Conservation (phyloP, 805 yeast species). For the Metschnikowia chrysomelidarum region DNA sequence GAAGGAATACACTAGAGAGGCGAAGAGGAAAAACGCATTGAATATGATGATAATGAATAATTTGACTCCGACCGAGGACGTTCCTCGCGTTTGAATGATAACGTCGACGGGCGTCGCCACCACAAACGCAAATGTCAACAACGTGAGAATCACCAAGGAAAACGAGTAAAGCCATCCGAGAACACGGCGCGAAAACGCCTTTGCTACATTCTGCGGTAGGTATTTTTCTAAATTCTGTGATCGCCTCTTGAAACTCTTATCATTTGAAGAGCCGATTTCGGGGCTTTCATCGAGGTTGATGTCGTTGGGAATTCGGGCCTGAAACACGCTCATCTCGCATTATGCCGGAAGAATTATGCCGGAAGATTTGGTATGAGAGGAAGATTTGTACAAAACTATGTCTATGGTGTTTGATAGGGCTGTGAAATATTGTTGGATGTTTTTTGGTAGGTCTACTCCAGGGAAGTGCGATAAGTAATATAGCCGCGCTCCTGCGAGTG, state of each 20-base stretch:
- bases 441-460: too few species aligned
- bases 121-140: conserved; percentile 49
- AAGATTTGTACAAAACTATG: too few species aligned
- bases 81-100: conserved; percentile 53
- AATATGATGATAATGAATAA: conserved; percentile 78
- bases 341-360: too few species aligned
- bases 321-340: too few species aligned
- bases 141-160: conserved; percentile 40
- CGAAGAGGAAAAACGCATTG: conserved; percentile 56
- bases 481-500: too few species aligned
- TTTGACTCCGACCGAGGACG: conserved; percentile 66
- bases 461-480: too few species aligned
- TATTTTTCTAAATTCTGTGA: conserved; percentile 1
- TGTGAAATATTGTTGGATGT: too few species aligned
- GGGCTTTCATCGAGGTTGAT: not conserved
- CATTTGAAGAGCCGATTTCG: too few species aligned
- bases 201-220: conserved; percentile 16
- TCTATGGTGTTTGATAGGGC: too few species aligned
- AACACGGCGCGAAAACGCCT: conserved; percentile 20
- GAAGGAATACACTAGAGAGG: conserved; percentile 51
- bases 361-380: too few species aligned
- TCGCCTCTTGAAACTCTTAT: not conserved
- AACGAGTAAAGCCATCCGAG: conserved; percentile 46
- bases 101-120: conserved; percentile 80
- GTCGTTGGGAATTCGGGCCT: too few species aligned